Evolutionary conservation across 805 yeast species (phyloP).

Genomic region (Brettanomyces naardenensis): DNA sequence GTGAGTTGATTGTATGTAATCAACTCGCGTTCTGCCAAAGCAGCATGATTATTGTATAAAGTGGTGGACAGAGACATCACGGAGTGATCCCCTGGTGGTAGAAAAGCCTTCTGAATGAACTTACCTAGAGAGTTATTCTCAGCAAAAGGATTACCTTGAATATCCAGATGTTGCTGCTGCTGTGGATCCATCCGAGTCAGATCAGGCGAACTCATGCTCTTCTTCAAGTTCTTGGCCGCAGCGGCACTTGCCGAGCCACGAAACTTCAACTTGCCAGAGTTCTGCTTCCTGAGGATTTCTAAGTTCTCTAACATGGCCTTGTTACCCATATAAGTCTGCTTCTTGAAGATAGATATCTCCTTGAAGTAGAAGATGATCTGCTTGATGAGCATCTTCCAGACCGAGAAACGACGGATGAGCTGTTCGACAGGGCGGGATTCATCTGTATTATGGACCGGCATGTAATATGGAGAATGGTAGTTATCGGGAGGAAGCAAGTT

Average conservation of each 20-base stretch:
- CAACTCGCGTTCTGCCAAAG: constrained; percentile 34
- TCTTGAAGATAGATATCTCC: constrained; percentile 43
- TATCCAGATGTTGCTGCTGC: neutral
- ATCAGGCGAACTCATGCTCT: constrained; percentile 14
- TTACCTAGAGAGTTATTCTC: constrained; percentile 25
- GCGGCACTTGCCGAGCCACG: constrained; percentile 5
- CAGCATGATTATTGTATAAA: constrained; percentile 23
- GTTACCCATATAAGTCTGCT: constrained; percentile 37
- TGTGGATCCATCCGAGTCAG: constrained; percentile 7
- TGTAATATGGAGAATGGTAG: constrained; percentile 28
- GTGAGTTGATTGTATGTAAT: constrained; percentile 45
- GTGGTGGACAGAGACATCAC: constrained; percentile 28
- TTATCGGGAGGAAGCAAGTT: constrained; percentile 25
- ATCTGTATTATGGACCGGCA: constrained; percentile 22
- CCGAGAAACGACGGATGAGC: constrained; percentile 44
- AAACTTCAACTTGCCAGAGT: constrained; percentile 22
- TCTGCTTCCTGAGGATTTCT: constrained; percentile 22
- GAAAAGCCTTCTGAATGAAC: constrained; percentile 41
- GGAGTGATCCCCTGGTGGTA: constrained; percentile 30
- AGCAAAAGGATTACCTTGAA: neutral
- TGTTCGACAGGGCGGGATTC: constrained; percentile 38
- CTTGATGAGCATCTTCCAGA: constrained; percentile 49
- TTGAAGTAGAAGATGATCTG: constrained; percentile 44
- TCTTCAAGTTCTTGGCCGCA: constrained; percentile 10
- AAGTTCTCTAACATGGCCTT: constrained; percentile 42